phyloP scores from a whole-genome alignment of 2,329 filamentous ascomycete species.

The Paraphaeosphaeria minitans region DNA sequence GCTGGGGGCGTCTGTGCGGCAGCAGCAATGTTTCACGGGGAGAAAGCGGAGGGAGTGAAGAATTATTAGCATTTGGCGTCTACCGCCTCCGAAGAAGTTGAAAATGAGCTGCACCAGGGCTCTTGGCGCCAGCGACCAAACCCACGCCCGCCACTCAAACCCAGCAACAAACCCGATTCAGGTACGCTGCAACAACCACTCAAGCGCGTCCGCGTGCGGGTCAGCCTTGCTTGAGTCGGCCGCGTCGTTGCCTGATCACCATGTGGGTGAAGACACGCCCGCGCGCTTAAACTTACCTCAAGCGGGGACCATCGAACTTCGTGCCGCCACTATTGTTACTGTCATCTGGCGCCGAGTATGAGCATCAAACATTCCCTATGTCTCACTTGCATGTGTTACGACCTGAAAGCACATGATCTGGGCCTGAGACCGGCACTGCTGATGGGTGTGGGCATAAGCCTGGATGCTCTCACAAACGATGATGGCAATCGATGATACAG shows the following conservation, averaged over 20 bases:
- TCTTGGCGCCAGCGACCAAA: not conserved
- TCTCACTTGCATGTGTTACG: not conserved
- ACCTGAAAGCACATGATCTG: not conserved
- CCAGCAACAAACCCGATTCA: not conserved
- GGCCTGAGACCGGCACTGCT: not conserved
- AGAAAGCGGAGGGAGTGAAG: slow-evolving; percentile 10
- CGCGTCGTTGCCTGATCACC: not conserved
- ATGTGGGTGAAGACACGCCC: not conserved
- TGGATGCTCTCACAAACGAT: not conserved
- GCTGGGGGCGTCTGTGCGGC: slow-evolving; percentile 18
- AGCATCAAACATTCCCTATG: not conserved
- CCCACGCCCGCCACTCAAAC: not conserved
- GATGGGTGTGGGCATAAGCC: no score
- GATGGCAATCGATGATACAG: not conserved
- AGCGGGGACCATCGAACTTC: not conserved
- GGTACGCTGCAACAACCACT: not conserved
- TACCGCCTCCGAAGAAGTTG: not conserved
- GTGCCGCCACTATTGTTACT: not conserved
- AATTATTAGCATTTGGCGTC: slow-evolving; percentile 2
- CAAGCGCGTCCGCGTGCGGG: not conserved
- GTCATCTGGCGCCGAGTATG: not conserved
- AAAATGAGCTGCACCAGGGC: slow-evolving; percentile 1
- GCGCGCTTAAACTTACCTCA: slow-evolving; percentile 3
- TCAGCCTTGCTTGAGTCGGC: not conserved
- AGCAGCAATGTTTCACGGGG: slow-evolving; percentile 18